Conservation (phyloP, 352 stramenopile species). For the Globisporangium megalacanthum region DNA sequence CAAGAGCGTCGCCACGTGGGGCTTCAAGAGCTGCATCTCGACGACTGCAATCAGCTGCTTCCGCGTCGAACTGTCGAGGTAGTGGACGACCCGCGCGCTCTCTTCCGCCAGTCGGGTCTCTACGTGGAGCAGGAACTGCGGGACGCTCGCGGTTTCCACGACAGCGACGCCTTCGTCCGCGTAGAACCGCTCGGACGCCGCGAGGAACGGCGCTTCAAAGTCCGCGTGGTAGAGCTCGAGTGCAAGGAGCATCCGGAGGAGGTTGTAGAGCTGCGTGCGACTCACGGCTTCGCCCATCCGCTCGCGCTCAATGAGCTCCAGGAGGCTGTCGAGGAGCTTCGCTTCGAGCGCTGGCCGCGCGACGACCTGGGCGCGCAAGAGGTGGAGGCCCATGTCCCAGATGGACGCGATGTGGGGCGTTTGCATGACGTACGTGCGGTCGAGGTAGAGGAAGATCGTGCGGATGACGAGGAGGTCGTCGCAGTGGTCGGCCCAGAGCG, state of each 20-base stretch:
- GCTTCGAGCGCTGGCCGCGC: slow-evolving; percentile 45
- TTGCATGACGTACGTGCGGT: slow-evolving; percentile 88
- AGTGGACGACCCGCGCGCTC: slow-evolving; percentile 64
- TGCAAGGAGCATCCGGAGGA: slow-evolving; percentile 81
- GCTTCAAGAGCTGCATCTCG: slow-evolving; percentile 79
- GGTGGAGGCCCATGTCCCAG: slow-evolving; percentile 88
- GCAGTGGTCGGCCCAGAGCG: slow-evolving; percentile 89
- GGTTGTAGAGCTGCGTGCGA: slow-evolving; percentile 71
- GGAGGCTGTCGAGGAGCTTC: slow-evolving; percentile 65
- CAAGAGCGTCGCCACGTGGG: slow-evolving; percentile 75
- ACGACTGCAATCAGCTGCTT: slow-evolving; percentile 68
- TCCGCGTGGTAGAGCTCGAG: slow-evolving; percentile 80
- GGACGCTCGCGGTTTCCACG: slow-evolving; percentile 60
- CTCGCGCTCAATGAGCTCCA: slow-evolving; percentile 86
- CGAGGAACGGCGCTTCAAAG: slow-evolving; percentile 87
- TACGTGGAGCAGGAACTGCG: slow-evolving; percentile 85
- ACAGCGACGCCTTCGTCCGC: slow-evolving; percentile 56
- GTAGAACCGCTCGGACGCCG: slow-evolving; percentile 86
- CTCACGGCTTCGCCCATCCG: slow-evolving; percentile 85
- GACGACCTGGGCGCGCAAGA: slow-evolving; percentile 59
- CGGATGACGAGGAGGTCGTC: slow-evolving; percentile 90
- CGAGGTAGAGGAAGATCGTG: slow-evolving; percentile 92
- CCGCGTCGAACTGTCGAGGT: slow-evolving; percentile 69
- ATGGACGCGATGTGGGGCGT: slow-evolving; percentile 81
- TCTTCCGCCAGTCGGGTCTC: slow-evolving; percentile 85